Evolutionary conservation across 2,329 filamentous ascomycete genomes (phyloP).

Genomic region (Hymenoscyphus fraxineus): DNA sequence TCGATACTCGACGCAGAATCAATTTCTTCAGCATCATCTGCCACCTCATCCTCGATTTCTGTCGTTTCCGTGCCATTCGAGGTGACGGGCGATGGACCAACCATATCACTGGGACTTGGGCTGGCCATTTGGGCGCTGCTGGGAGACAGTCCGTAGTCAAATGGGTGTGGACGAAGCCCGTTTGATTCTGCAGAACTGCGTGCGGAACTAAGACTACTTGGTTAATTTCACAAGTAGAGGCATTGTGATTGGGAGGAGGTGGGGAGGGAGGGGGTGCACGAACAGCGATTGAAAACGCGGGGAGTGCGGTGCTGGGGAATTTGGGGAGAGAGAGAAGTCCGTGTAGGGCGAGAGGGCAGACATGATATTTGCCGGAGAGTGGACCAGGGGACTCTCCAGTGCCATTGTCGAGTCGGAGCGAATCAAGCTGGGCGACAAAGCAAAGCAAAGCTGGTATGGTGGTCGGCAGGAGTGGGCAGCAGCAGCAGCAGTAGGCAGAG

Average conservation of each 20-base stretch:
- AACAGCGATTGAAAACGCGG: conserved; percentile 52
- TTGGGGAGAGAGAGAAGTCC: conserved; percentile 53
- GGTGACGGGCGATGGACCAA: conserved; percentile 79
- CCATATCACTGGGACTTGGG: conserved; percentile 56
- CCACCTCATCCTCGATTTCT: conserved; percentile 75
- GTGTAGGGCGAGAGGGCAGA: conserved; percentile 50
- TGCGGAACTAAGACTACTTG: conserved; percentile 39
- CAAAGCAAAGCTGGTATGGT: neutral
- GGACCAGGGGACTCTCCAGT: conserved; percentile 59
- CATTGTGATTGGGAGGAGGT: neutral
- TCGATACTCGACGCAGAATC: conserved; percentile 36
- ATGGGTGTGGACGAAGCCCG: conserved; percentile 50
- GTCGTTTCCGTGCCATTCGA: conserved; percentile 80
- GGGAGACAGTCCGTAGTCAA: conserved; percentile 33
- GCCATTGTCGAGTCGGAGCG: conserved; percentile 43
- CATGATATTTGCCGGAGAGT: conserved; percentile 56
- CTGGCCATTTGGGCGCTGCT: conserved; percentile 47
- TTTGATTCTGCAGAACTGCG: conserved; percentile 44
- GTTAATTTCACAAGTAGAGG: conserved; percentile 14
- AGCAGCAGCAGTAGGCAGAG: conserved; percentile 12
- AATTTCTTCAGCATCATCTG: conserved; percentile 51
- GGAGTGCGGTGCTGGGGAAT: conserved; percentile 44
- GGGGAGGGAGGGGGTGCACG: conserved; percentile 24
- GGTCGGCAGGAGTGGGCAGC: conserved; percentile 11
- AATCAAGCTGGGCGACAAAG: neutral